phyloP scores from a whole-genome alignment of 2,329 filamentous ascomycete genomes.

The Colletotrichum destructivum region DNA sequence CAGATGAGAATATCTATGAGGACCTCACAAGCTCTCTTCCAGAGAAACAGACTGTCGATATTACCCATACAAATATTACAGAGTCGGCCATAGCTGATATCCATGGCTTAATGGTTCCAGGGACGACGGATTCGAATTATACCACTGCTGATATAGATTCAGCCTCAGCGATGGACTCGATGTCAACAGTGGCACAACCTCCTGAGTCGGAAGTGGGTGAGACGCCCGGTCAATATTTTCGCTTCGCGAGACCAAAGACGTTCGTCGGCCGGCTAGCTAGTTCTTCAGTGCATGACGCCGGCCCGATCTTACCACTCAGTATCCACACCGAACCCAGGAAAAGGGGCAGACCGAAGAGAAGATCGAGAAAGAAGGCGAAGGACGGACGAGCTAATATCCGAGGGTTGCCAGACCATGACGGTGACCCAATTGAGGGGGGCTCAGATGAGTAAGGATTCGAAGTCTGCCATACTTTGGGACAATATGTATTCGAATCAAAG shows the following conservation, averaged over 20 bases:
- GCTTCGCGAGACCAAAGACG: slow-evolving; percentile 38
- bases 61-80: background rate
- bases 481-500: background rate
- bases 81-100: background rate
- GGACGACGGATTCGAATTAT: background rate
- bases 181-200: slow-evolving; percentile 25
- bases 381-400: slow-evolving; percentile 39
- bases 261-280: slow-evolving; percentile 38
- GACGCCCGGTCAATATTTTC: background rate
- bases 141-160: slow-evolving; percentile 10
- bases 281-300: background rate
- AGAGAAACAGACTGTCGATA: background rate
- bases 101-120: background rate
- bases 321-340: background rate
- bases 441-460: slow-evolving; percentile 19
- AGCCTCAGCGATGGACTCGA: slow-evolving; percentile 11
- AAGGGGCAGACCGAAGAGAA: slow-evolving; percentile 8
- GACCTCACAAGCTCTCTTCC: background rate
- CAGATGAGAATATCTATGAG: background rate
- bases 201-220: slow-evolving; percentile 20
- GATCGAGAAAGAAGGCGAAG: slow-evolving; percentile 13
- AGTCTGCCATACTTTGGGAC: background rate
- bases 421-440: slow-evolving; percentile 40
- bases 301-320: slow-evolving; percentile 1
- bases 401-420: slow-evolving; percentile 34